Percentiles rank a stretch among this genome's conserved stretches.
These are phyloP conservation scores for Penicillium thymicola DNA, from an alignment of 2,329 filamentous ascomycete species.

Conservation along the genomic window DNA sequence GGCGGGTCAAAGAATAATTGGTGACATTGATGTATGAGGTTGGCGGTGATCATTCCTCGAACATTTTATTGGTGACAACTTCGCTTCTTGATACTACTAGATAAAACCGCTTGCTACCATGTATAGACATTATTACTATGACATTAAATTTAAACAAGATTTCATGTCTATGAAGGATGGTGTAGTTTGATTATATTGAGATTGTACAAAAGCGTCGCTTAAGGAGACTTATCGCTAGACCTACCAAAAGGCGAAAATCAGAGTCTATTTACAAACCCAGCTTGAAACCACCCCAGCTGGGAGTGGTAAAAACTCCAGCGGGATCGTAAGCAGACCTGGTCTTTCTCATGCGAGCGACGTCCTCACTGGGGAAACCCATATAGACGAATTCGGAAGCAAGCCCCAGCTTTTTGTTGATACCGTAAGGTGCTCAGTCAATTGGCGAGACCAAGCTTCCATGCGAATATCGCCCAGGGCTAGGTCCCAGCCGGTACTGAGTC, in stretches of 20 bases:
- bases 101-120: too few species aligned
- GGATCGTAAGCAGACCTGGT: slow-evolving; percentile 36
- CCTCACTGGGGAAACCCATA: slow-evolving; percentile 36
- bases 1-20: not conserved
- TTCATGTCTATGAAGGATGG: not conserved
- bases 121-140: not conserved
- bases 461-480: too few species aligned
- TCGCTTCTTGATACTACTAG: not conserved
- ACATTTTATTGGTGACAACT: not conserved
- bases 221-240: not conserved
- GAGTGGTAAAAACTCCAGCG: slow-evolving; percentile 25
- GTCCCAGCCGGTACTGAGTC: too few species aligned
- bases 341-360: slow-evolving; percentile 32
- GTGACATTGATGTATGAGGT: not conserved
- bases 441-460: slow-evolving; percentile 33
- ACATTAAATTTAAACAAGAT: too few species aligned
- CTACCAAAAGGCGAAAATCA: not conserved
- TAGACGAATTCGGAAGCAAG: slow-evolving; percentile 38
- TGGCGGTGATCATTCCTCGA: not conserved
- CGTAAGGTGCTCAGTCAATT: slow-evolving; percentile 30
- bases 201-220: not conserved
- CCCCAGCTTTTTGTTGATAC: slow-evolving; percentile 29
- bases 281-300: slow-evolving; percentile 41
- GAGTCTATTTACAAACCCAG: slow-evolving; percentile 3
- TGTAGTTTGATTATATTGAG: not conserved